A percentile compares a stretch with the other conserved stretches of the same genome.
Conservation (phyloP, 805 yeast species). For the Suhomyces sp. region DNA sequence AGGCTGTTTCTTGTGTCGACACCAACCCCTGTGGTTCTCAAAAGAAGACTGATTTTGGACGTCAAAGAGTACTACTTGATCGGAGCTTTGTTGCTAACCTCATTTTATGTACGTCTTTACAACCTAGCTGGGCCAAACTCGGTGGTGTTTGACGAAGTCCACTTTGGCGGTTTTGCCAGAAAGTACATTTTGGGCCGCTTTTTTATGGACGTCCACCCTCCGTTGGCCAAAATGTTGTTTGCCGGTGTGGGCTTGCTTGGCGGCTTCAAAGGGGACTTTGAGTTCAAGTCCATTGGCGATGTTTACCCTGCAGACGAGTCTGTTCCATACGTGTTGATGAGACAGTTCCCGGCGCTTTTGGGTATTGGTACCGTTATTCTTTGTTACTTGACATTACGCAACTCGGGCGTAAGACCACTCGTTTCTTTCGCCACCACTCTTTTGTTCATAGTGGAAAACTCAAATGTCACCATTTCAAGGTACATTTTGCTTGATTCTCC, state of each 20-base stretch:
- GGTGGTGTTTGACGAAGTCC: constrained; percentile 91
- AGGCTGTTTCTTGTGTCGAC: constrained; percentile 56
- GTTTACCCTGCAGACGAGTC: constrained; percentile 44
- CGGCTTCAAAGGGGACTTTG: constrained; percentile 71
- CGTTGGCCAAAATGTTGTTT: constrained; percentile 70
- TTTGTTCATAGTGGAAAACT: constrained; percentile 61
- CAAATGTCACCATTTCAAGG: constrained; percentile 68
- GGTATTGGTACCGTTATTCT: constrained; percentile 68
- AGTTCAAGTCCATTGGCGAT: constrained; percentile 64
- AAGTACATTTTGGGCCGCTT: constrained; percentile 65
- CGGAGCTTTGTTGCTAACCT: constrained; percentile 44
- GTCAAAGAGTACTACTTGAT: constrained; percentile 24
- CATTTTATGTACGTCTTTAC: constrained; percentile 59
- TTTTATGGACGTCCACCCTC: constrained; percentile 79
- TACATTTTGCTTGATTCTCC: constrained; percentile 77
- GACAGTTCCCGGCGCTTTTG: constrained; percentile 63
- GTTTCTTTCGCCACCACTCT: constrained; percentile 58
- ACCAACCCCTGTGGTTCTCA: constrained; percentile 40
- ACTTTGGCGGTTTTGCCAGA: constrained; percentile 94
- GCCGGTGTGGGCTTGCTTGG: constrained; percentile 67
- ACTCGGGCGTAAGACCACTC: constrained; percentile 66
- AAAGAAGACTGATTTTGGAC: constrained; percentile 18
- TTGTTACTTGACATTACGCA: constrained; percentile 64
- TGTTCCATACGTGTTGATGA: constrained; percentile 66
- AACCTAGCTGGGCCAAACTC: constrained; percentile 66